Evolutionary conservation across 352 stramenopile species (phyloP).

Genomic region (Phytophthora agathidicida): DNA sequence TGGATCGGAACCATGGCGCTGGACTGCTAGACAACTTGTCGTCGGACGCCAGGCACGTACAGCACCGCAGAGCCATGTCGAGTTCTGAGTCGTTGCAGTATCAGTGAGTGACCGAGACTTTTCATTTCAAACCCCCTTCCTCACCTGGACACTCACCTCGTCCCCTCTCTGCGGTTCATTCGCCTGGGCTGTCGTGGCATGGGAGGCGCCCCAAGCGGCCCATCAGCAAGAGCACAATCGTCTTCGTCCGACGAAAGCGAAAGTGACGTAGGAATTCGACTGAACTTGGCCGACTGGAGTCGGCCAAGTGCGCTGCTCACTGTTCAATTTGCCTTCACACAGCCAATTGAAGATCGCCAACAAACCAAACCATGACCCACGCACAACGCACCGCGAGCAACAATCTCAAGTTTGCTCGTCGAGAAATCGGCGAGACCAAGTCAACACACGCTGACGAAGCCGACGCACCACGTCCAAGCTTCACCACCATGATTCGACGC

Average conservation of each 20-base stretch:
- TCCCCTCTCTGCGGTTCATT: no score
- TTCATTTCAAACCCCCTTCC: background rate
- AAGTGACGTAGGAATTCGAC: background rate
- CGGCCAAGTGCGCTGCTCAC: background rate
- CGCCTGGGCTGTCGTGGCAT: background rate
- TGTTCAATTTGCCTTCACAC: conserved; percentile 7
- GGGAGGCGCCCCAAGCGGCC: background rate
- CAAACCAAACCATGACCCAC: conserved; percentile 13
- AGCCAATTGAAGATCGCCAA: no score
- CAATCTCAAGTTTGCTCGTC: background rate
- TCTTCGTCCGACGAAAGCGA: conserved; percentile 10
- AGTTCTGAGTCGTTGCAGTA: background rate
- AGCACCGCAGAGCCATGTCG: background rate
- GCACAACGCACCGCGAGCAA: background rate
- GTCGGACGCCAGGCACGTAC: no score
- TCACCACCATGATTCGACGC: conserved; percentile 12
- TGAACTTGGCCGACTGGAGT: background rate
- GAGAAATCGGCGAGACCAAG: background rate
- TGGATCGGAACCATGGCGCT: background rate
- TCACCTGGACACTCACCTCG: no score
- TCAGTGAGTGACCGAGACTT: no score
- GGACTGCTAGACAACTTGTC: conserved; percentile 1
- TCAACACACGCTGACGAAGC: background rate
- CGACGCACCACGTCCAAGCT: background rate
- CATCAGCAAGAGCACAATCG: conserved; percentile 5